Percentiles rank a stretch among this genome's conserved stretches.
Conservation (phyloP, 1,139 yeast genomes). For the Candida sp. region DNA sequence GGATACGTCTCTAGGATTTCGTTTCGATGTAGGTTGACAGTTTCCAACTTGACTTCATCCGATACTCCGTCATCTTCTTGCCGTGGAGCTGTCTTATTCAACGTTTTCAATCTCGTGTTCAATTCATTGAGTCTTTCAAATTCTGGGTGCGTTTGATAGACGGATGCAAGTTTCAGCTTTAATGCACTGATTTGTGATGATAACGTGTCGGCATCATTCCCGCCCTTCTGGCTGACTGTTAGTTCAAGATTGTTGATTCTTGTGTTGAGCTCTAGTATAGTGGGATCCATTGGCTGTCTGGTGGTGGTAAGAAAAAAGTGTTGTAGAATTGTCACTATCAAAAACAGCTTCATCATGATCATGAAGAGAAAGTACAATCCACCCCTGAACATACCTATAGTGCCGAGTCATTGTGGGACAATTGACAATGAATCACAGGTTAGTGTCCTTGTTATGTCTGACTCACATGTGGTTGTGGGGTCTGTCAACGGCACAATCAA, state of each 20-base stretch:
- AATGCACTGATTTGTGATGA: slow-evolving; percentile 8
- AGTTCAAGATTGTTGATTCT: slow-evolving; percentile 1
- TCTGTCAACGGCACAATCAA: slow-evolving; percentile 2
- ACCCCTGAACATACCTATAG: neutral
- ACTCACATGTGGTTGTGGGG: slow-evolving; percentile 1
- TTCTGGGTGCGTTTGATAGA: slow-evolving; percentile 25
- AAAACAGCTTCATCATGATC: neutral
- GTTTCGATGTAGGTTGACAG: slow-evolving; percentile 22
- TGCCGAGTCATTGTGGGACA: neutral
- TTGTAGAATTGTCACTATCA: too few relatives aligned
- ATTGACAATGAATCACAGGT: neutral
- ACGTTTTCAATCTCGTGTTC: slow-evolving; percentile 20
- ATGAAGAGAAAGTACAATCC: neutral
- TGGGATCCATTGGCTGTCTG: neutral
- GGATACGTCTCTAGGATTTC: slow-evolving; percentile 19
- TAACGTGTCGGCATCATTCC: slow-evolving; percentile 1
- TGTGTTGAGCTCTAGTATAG: neutral
- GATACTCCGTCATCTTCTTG: neutral
- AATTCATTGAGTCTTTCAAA: slow-evolving; percentile 23
- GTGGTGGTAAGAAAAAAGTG: neutral
- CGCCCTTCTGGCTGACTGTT: neutral
- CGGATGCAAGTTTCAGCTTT: slow-evolving; percentile 14
- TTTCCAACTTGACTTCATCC: slow-evolving; percentile 21
- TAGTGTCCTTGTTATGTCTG: neutral
- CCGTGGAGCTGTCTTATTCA: slow-evolving; percentile 13